Evolutionary conservation across 73 alveolate species (phyloP).

Genomic region (Paramecium bursaria): DNA sequence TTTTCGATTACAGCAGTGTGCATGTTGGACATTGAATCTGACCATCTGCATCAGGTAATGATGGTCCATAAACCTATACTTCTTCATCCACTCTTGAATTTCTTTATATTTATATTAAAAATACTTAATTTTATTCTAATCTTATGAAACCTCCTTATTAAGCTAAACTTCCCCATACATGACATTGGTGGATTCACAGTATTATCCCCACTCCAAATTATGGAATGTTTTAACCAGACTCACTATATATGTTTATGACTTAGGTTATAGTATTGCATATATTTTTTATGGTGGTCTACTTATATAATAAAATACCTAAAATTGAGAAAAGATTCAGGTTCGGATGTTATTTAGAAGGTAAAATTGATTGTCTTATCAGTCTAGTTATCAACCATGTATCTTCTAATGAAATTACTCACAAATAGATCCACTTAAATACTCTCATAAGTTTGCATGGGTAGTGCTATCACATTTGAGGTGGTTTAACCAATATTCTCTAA

Average conservation of each 20-base stretch:
- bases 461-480: not conserved
- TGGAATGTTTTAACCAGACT: constrained; percentile 25
- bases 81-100: constrained; percentile 52
- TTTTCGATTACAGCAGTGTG: constrained; percentile 22
- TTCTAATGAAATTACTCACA: not conserved
- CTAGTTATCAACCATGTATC: constrained; percentile 25
- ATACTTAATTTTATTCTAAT: constrained; percentile 5
- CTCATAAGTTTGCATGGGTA: not conserved
- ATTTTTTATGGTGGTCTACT: constrained; percentile 30
- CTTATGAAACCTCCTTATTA: not conserved
- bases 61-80: not conserved
- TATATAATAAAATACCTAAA: constrained; percentile 1
- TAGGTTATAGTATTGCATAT: not conserved
- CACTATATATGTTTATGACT: not conserved
- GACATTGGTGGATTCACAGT: constrained; percentile 1
- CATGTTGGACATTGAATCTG: constrained; percentile 34
- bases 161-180: not conserved
- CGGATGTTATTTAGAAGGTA: not conserved
- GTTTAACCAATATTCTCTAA: not conserved
- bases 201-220: constrained; percentile 45
- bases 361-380: not conserved
- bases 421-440: not conserved
- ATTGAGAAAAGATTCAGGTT: not conserved
- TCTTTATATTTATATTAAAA: no score
- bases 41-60: not conserved